These are phyloP conservation scores for Strobilomyces confusus DNA, from an alignment of 768 basidiomycete genomes.

Conservation along the genomic window DNA sequence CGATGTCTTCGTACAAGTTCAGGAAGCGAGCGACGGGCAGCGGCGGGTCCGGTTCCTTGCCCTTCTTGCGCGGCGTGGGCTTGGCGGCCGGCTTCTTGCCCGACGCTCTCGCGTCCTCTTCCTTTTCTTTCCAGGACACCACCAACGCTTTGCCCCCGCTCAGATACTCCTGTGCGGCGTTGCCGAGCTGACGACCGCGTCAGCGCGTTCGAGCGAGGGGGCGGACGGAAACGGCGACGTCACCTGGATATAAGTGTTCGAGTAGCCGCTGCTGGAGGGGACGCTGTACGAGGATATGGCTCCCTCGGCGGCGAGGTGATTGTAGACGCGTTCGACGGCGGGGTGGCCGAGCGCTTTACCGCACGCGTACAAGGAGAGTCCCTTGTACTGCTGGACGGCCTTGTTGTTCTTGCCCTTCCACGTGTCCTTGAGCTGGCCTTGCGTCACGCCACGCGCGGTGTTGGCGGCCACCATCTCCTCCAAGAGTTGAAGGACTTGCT, in stretches of 20 bases:
- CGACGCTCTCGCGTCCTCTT: constrained; percentile 1
- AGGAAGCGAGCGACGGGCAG: neutral
- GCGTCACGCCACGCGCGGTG: constrained; percentile 51
- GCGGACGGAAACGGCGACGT: neutral
- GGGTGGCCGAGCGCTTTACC: constrained; percentile 47
- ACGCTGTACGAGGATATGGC: constrained; percentile 47
- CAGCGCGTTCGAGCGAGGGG: neutral
- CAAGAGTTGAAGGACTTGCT: constrained; percentile 56
- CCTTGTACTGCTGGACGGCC: constrained; percentile 41
- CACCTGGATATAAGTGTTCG: constrained; percentile 52
- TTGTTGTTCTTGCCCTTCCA: constrained; percentile 59
- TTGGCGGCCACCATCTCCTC: constrained; percentile 40
- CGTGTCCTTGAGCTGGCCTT: constrained; percentile 53
- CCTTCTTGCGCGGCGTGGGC: constrained; percentile 15
- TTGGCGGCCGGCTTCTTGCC: constrained; percentile 11
- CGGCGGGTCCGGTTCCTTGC: constrained; percentile 14
- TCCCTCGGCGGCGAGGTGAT: constrained; percentile 48
- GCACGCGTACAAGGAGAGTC: constrained; percentile 50
- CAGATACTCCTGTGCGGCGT: constrained; percentile 21
- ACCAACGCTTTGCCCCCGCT: constrained; percentile 15
- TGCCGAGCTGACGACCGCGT: constrained; percentile 13
- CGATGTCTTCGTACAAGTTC: constrained; percentile 29
- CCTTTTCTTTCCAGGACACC: constrained; percentile 28
- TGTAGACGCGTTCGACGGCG: constrained; percentile 63
- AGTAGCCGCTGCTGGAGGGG: constrained; percentile 46